Base-by-base conservation (phyloP, 2,329 filamentous ascomycete genomes). In the Cadophora luteo-olivacea region DNA sequence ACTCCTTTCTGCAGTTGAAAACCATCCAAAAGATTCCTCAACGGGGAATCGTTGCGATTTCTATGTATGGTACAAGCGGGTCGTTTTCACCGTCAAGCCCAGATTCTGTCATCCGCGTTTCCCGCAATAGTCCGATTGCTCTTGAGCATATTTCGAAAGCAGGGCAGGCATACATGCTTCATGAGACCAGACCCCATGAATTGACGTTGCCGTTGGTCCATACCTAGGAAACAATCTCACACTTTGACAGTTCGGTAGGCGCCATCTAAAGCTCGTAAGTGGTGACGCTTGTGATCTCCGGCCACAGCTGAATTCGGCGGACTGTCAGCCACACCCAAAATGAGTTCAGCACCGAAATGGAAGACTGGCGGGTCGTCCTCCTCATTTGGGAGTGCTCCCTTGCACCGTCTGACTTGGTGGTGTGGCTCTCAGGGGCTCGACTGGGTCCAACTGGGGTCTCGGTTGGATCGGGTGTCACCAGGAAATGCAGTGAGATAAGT, bases 271-370 rank as follows among this genome's bases (percentile, higher is more conserved):
- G 29, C 54, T 58, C 54, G 16, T 38, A 22, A 22, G 16, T 32
- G 29, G 32, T 58, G 54, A 58, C 29, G 54, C 54, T 38, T 22
- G 38, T 24, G 36, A 45, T 41, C 22, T 61, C 22, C 22, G 22
- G 22, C n/a, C 3, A 7, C n/a, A 45, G 36, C 38, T 49, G 8
- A 29, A 61, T 61, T 49, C 5, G 58, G 58, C 41, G 9, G 24
- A 32, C 36, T 45, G n/a, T 29, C 58, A 45, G 36, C 36, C 38
- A 61, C 58, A 48, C 22, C 22, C 36, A 62, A 49, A 36, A 62
- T 62, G 60, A 51, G 38, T 41, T 33, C 19, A 48, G 41, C 38
- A 49, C 60, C 25, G 33, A 62, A 62, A 51, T 16, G 60, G 60
- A 45, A 3, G 12, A 8, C 22, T 49, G 24, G 60, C 38, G 24